A percentile compares a stretch with the other conserved stretches of the same genome.
These are phyloP conservation scores for Rhizophagus prolifer DNA, from an alignment of 192 early-diverging fungal species.

Conservation along the genomic window DNA sequence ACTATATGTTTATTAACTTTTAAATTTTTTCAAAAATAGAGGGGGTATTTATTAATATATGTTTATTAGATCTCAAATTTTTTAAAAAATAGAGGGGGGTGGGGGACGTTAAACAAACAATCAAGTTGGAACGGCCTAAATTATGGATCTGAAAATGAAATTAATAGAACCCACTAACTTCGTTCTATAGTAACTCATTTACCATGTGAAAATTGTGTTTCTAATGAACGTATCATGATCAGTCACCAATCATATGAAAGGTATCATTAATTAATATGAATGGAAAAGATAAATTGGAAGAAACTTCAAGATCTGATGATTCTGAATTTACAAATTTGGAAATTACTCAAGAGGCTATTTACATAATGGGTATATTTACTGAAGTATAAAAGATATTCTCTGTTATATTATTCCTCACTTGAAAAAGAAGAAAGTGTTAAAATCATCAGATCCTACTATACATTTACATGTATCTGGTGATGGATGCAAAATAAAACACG, in stretches of 20 bases:
- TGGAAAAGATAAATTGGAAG: neutral
- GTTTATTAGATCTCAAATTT: no score
- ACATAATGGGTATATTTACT: neutral
- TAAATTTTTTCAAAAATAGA: no score
- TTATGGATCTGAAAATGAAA: neutral
- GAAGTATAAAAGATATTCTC: constrained; percentile 8
- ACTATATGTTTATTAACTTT: no score
- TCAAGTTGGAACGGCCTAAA: no score
- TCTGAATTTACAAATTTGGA: neutral
- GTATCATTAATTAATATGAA: neutral
- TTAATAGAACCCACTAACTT: neutral
- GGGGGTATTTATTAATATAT: no score
- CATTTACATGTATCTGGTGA: neutral
- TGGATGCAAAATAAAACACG: neutral
- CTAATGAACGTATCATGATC: neutral
- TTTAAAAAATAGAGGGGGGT: no score
- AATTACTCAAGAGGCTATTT: neutral
- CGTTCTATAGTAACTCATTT: neutral
- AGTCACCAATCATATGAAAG: neutral
- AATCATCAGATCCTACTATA: neutral
- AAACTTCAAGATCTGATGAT: neutral
- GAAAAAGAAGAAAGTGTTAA: neutral
- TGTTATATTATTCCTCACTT: neutral
- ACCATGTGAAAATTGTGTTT: neutral
- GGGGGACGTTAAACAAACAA: no score